Evolutionary conservation across 768 basidiomycete species (phyloP), one percentile per base, ranked within the genome.

Genomic region (Strobilomyces echinocephalus): DNA sequence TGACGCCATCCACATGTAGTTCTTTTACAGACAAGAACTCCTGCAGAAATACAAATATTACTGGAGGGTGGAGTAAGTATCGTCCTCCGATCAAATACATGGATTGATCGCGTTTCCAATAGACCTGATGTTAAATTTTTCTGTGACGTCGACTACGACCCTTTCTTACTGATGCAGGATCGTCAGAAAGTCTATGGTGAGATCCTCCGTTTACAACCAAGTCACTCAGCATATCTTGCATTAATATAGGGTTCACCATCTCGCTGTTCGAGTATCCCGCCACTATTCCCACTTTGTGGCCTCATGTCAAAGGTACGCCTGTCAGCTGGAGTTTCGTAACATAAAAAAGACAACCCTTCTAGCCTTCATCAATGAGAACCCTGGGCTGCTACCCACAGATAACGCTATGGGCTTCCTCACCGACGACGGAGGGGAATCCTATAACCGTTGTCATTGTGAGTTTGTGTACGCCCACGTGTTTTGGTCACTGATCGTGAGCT

Each of bases 241-340:
- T 36, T 31, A 39, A 36, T 16, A 20, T 54, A 87, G 87, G 84
- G 1, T 94, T 92, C 70, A 91, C 88, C 0, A 77, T 94, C 39
- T 82, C 88, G 1, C 69, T 94, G 14, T 79, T 79, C 42, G 92
- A 95, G 63, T 93, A 87, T 72, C 75, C 79, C 46, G 78, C 81
- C 40, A 94, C 93, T 34, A 91, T 95, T 53, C 81, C 83, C 33
- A 86, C 87, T 1, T 73, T 95, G 8, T 95, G 92, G 91, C 69
- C 79, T 4, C 73, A 76, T 8, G 85, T 88, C 21, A 85, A 83
- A 77, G 81, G 88, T 85, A 57, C 51, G 65, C 12, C 53, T 14
- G 15, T 14, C 14, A 24, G 28, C 14, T 43, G 21, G 31, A 53
- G 20, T 49, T 41, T 28, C 18, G 28, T 18, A 31, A 8, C 26